Evolutionary conservation across 2,329 filamentous ascomycete species (phyloP), one percentile per base, ranked within the genome.

Genomic region (Paecilomyces niveus): DNA sequence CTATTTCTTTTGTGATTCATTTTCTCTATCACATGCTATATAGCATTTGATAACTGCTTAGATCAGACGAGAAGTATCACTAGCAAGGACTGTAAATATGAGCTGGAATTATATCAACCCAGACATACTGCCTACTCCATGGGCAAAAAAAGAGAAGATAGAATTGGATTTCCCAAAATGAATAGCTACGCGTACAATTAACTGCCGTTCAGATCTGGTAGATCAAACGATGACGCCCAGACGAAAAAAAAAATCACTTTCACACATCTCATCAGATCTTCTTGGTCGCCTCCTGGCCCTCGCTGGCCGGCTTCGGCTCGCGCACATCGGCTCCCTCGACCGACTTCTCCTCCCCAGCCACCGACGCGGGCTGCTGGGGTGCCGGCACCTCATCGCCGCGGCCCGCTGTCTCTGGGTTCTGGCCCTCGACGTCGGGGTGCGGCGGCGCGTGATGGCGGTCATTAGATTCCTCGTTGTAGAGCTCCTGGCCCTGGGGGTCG

Each of bases 401-500:
- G 15, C 74, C 74, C 24, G 74, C 73, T 10, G 83, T 86, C 64
- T 82, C 81, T 0, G 83, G 83, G 62, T 85, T 83, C 57, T 79
- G 76, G 32, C 82, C 83, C 63, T 86, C 78, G 2, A 78, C 79
- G 65, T 84, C 82, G 1, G 82, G 82, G 66, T 84, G 83, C 60
- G 79, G 78, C 53, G 80, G 82, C 55, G 78, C 82, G 22, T 74
- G 65, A 35, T 45, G 39, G 15, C 39, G 39, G 39, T 45, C 39
- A 2, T 45, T 45, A 3, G 39, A 45, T n/a, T 70, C 72, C 24
- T 74, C 64, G 54, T 73, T 64, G 15, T 71, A 67, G n/a, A 96
- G 76, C 70, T 95, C 89, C 64, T 92, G 91, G 60, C 92, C 94
- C 51, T 85, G 74, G 56, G 84, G 84, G 73, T 96, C 91, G 49